Percentiles rank a stretch among this genome's conserved stretches.
Evolutionary conservation across 2,329 filamentous ascomycete species (phyloP).

Genomic region (Fusarium cyanostomum): DNA sequence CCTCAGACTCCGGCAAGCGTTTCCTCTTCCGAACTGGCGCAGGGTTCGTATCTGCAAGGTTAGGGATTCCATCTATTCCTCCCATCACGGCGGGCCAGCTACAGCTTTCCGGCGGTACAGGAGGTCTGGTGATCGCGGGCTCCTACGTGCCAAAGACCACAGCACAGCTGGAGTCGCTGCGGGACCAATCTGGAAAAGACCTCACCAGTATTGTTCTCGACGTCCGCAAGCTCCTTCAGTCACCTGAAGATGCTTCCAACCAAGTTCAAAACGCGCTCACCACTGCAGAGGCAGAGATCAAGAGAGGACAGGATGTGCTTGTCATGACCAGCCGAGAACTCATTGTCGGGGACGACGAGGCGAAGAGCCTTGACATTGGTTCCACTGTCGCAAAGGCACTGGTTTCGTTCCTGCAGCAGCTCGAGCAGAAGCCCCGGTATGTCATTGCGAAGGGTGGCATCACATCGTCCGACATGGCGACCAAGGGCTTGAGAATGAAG

Average conservation of each 20-base stretch:
- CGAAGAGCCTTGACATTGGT: conserved; percentile 64
- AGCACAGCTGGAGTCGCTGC: conserved; percentile 58
- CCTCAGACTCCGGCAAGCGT: conserved; percentile 45
- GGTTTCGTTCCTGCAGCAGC: conserved; percentile 57
- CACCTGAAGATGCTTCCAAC: conserved; percentile 43
- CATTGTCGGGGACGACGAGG: conserved; percentile 56
- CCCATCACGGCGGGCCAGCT: conserved; percentile 60
- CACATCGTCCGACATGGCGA: conserved; percentile 67
- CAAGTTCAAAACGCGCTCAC: conserved; percentile 46
- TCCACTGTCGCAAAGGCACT: conserved; percentile 60
- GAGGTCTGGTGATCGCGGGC: conserved; percentile 64
- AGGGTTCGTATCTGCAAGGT: conserved; percentile 56
- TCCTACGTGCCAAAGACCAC: conserved; percentile 70
- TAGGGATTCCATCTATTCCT: conserved; percentile 61
- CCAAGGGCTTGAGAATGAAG: conserved; percentile 64
- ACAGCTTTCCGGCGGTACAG: conserved; percentile 48
- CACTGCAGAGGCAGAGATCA: conserved; percentile 52
- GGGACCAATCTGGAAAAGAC: conserved; percentile 49
- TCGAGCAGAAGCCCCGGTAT: conserved; percentile 62
- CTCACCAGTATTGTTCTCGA: conserved; percentile 58
- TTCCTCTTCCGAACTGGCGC: conserved; percentile 54
- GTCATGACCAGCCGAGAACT: conserved; percentile 68
- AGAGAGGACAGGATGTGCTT: conserved; percentile 60
- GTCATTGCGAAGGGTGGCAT: conserved; percentile 69
- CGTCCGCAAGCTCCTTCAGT: conserved; percentile 58